Evolutionary conservation across 2,329 filamentous ascomycete genomes (phyloP).

Genomic region (Penicillium thymicola): DNA sequence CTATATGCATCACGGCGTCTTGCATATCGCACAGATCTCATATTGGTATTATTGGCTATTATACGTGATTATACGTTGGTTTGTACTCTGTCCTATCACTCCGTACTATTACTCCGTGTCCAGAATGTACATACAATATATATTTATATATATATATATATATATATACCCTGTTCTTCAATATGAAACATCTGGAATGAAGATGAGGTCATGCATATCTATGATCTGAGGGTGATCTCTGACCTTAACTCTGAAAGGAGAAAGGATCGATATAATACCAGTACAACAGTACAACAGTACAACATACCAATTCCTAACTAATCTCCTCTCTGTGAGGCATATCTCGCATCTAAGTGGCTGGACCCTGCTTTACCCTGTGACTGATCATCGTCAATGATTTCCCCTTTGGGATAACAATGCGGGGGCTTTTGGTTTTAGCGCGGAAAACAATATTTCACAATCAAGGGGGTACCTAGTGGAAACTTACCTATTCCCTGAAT

Average conservation of each 20-base stretch:
- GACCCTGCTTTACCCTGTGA: conserved; percentile 15
- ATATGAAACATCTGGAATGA: background rate
- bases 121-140: background rate
- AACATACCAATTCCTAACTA: background rate
- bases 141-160: background rate
- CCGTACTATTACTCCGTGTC: background rate
- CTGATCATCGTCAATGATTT: conserved; percentile 14
- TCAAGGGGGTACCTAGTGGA: conserved; percentile 4
- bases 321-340: background rate
- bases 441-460: conserved; percentile 1
- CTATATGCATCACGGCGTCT: background rate
- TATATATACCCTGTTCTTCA: background rate
- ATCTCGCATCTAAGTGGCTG: conserved; percentile 11
- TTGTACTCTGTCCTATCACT: background rate
- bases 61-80: background rate
- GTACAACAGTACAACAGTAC: background rate
- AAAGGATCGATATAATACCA: conserved; percentile 5
- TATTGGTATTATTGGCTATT: background rate
- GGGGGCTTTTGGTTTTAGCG: conserved; percentile 16
- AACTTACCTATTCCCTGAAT: background rate
- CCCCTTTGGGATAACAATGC: conserved; percentile 10
- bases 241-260: background rate
- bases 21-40: background rate
- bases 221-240: conserved; percentile 1
- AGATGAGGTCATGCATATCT: conserved; percentile 6